Conservation (phyloP, 1,284 basidiomycete species). For the Paramarasmius palmivorus region DNA sequence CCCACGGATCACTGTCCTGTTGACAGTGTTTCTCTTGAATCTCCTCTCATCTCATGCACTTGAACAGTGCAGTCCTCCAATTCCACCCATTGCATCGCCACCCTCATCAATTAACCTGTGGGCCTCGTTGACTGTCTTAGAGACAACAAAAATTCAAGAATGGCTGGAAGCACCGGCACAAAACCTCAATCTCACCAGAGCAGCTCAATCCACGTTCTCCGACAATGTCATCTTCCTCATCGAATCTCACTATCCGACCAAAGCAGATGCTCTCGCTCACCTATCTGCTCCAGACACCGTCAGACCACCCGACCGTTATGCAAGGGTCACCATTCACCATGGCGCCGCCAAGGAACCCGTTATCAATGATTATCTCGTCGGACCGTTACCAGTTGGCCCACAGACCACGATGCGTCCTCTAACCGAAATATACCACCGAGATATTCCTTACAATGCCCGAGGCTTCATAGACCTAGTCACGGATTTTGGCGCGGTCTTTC, state of each 20-base stretch:
- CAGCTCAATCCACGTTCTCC: slow-evolving; percentile 29
- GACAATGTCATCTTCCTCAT: slow-evolving; percentile 54
- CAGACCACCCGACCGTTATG: slow-evolving; percentile 34
- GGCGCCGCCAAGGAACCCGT: slow-evolving; percentile 42
- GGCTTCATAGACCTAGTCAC: slow-evolving; percentile 40
- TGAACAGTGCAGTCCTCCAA: slow-evolving; percentile 6
- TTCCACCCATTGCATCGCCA: slow-evolving; percentile 35
- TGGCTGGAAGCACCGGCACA: slow-evolving; percentile 48
- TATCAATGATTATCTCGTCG: slow-evolving; percentile 53
- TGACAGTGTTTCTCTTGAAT: too few relatives aligned
- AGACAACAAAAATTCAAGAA: slow-evolving; percentile 42
- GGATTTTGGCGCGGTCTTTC: slow-evolving; percentile 30
- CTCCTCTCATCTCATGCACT: too few relatives aligned
- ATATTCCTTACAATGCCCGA: slow-evolving; percentile 53
- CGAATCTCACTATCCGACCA: slow-evolving; percentile 49
- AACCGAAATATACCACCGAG: slow-evolving; percentile 50
- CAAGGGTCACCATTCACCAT: slow-evolving; percentile 52
- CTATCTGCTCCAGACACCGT: slow-evolving; percentile 33
- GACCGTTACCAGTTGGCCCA: slow-evolving; percentile 48
- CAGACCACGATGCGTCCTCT: slow-evolving; percentile 38
- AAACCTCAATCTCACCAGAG: slow-evolving; percentile 48
- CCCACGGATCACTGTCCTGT: too few relatives aligned
- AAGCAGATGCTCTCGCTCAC: slow-evolving; percentile 49
- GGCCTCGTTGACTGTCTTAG: slow-evolving; percentile 44
- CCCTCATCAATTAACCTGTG: slow-evolving; percentile 48